These are phyloP conservation scores for Panaeolus cyanescens DNA, from an alignment of 768 basidiomycete species.

Conservation along the genomic window DNA sequence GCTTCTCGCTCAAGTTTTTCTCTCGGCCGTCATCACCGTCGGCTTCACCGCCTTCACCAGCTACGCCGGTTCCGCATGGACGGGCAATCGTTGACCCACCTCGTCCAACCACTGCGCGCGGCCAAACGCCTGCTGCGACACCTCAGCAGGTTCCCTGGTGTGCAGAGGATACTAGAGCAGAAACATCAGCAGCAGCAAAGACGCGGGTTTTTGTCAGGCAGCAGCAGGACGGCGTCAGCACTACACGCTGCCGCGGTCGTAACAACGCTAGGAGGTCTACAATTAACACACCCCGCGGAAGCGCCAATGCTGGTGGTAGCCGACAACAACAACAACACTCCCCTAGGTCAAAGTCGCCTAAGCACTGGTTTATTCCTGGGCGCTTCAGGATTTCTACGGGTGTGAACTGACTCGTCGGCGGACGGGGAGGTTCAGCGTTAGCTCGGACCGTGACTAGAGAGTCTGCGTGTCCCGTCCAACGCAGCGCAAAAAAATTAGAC, in stretches of 20 bases:
- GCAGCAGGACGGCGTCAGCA: slow-evolving; percentile 8
- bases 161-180: slow-evolving; percentile 24
- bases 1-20: slow-evolving; percentile 51
- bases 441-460: background rate
- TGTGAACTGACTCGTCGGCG: slow-evolving; percentile 16
- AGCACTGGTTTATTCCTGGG: slow-evolving; percentile 57
- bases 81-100: slow-evolving; percentile 31
- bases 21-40: slow-evolving; percentile 50
- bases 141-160: slow-evolving; percentile 35
- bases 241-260: slow-evolving; percentile 5
- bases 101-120: slow-evolving; percentile 35
- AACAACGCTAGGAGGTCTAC: slow-evolving; percentile 3
- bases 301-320: slow-evolving; percentile 11
- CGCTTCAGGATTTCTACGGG: slow-evolving; percentile 49
- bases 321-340: slow-evolving; percentile 15
- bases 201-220: slow-evolving; percentile 14
- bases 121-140: slow-evolving; percentile 38
- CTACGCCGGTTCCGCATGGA: slow-evolving; percentile 30
- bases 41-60: slow-evolving; percentile 32
- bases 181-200: slow-evolving; percentile 15
- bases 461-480: slow-evolving; percentile 4
- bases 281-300: slow-evolving; percentile 8
- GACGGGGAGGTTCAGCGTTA: background rate
- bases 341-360: slow-evolving; percentile 33
- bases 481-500: slow-evolving; percentile 1